Evolutionary conservation across 1,284 basidiomycete genomes (phyloP), one percentile per base, ranked within the genome.

Genomic region (Naganishia sp.): DNA sequence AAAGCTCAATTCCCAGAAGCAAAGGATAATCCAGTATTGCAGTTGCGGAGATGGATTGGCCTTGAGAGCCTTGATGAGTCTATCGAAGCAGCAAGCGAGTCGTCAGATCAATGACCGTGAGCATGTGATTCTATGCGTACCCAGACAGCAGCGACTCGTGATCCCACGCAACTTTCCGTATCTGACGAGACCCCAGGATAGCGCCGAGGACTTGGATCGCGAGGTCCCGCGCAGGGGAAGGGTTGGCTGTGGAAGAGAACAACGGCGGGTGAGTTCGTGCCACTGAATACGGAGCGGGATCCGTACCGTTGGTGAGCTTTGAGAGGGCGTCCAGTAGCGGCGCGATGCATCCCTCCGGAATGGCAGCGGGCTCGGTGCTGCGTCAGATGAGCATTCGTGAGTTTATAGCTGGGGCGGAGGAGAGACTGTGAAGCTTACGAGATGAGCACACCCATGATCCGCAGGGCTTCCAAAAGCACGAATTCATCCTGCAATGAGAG

Each of bases 1-100:
- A 72, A 97, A 99, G 0, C 92, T 91, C 69, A 99, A 82, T 68
- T 98, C 82, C 95, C 95, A 99, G 72, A 98, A 83, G 77, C 90
- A 94, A 74, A 92, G 92, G 42, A 88, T 87, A 49, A 92, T 87
- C 81, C 95, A 92, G 78, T 98, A 99, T 81, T 88, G 90, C 87
- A 94, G 90, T 80, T 99, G 95, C n/a, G 93, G 90, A 13, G 76
- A 75, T 17, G 78, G 74, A 69, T 86, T 89, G 64, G 86, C 83
- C 73, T 87, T 88, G 67, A 94, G 82, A 46, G 90, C 88, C 51
- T 92, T 89, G 17, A 91, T 83, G 52, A 93, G 81, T 10, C 90
- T 93, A 69, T 23, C 25, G 25, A 54, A 39, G 25, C 41, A 10
- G 9, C 23, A 35, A 23, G 43, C n/a, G 58, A 45, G 6, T 53